phyloP scores from a whole-genome alignment of 1,284 basidiomycete genomes.

The Meripilus lineatus region DNA sequence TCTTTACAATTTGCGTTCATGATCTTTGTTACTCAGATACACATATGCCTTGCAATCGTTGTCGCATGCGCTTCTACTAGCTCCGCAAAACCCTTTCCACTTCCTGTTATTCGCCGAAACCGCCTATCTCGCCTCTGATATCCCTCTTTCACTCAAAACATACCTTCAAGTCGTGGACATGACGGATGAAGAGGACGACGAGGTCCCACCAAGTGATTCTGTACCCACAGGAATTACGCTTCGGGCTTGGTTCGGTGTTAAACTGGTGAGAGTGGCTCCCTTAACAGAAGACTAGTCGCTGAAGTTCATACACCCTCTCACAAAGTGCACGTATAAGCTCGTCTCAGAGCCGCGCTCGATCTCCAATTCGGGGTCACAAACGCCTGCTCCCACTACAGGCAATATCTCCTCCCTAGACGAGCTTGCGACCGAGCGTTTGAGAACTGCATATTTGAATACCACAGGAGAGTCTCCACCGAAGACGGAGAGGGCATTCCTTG shows the following conservation, averaged over 20 bases:
- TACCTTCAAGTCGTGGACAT: conserved; percentile 83
- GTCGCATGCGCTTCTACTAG: conserved; percentile 77
- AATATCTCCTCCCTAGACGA: conserved; percentile 51
- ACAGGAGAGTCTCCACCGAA: conserved; percentile 25
- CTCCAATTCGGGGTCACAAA: conserved; percentile 49
- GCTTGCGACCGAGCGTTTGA: conserved; percentile 66
- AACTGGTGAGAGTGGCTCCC: conserved; percentile 53
- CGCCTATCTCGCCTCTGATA: conserved; percentile 73
- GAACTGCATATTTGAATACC: conserved; percentile 43
- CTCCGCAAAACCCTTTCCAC: conserved; percentile 83
- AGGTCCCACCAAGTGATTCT: conserved; percentile 34
- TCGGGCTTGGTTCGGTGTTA: conserved; percentile 84
- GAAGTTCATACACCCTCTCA: not conserved
- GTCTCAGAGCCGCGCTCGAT: conserved; percentile 33
- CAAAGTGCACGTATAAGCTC: conserved; percentile 55
- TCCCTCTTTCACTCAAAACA: conserved; percentile 78
- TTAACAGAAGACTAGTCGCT: not conserved
- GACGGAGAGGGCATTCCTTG: conserved; percentile 20
- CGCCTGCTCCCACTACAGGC: conserved; percentile 46
- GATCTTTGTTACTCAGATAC: conserved; percentile 38
- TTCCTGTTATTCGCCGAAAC: conserved; percentile 84
- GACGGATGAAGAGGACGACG: conserved; percentile 56
- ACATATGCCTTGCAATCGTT: conserved; percentile 66
- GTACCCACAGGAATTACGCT: conserved; percentile 55
- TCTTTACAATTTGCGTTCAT: conserved; percentile 3